Base-by-base conservation (phyloP, 1,284 basidiomycete species). In the Irpex lacteus region DNA sequence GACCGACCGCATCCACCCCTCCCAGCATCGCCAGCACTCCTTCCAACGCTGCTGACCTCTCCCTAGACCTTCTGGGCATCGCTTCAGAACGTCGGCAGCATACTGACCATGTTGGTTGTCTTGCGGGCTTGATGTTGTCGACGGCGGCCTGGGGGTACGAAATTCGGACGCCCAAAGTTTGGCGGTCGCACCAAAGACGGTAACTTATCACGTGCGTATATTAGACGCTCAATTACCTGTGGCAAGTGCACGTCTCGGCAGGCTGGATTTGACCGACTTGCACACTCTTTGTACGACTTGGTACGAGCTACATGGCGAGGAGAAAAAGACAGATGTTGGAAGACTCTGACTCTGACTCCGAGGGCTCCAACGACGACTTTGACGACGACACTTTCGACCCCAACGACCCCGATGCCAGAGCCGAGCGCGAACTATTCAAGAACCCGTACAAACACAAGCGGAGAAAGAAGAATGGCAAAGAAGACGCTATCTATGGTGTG, bases 401-500 rank as follows among this genome's bases (percentile, higher is more conserved):
- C 63, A 84, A 88, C 67, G 87, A 93, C 72, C 85, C 85, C 3
- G 91, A 93, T 73, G 82, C 83, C 11, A 84, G 86, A 47, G 94
- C 88, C 18, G 94, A 95, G 73, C 87, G 90, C 47, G 85, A 84
- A 38, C 83, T 95, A 21, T 94, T 95, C 74, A 84, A 90, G 74
- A 85, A 95, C 68, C 92, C 92, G 4, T 92, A 92, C 76, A 82
- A 86, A 65, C 80, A 83, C 64, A 92, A 90, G 70, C 84, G 86
- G 63, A 80, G 83, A 61, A 81, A 85, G 60, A 87, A 81, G 72
- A 80, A 85, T 63, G 88, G 85, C 34, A 93, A 91, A 74, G 90
- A 92, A 44, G 86, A 89, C 63, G 90, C 90, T 1, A 82, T 91
- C 63, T 95, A 96, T 71, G 95, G 95, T 3, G 81, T 95, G 0